phyloP scores from a whole-genome alignment of 1,284 basidiomycete species.

The Pseudozyma thailandica region DNA sequence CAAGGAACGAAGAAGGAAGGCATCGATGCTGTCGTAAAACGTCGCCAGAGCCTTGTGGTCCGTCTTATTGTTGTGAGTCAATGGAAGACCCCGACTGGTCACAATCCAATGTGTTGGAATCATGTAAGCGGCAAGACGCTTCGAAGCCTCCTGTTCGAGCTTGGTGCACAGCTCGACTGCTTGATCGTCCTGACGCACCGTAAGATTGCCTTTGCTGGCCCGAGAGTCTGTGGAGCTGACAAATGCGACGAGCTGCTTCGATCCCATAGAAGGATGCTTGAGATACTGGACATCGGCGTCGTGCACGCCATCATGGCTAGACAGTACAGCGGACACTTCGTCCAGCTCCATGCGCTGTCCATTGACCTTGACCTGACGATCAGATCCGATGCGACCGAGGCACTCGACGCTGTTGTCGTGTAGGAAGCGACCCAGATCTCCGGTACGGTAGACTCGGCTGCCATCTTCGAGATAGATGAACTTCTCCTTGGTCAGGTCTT shows the following conservation, averaged over 20 bases:
- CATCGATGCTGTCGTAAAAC: constrained; percentile 39
- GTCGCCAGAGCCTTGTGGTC: constrained; percentile 50
- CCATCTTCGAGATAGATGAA: constrained; percentile 56
- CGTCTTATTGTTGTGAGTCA: constrained; percentile 66
- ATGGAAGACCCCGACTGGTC: constrained; percentile 43
- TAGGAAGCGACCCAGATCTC: constrained; percentile 64
- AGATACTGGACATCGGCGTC: constrained; percentile 61
- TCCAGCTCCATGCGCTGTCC: constrained; percentile 67
- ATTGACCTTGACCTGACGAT: constrained; percentile 66
- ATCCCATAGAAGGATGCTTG: constrained; percentile 54
- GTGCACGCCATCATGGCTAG: constrained; percentile 28
- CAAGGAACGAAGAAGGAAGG: constrained; percentile 20
- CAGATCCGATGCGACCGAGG: constrained; percentile 59
- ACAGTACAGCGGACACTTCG: constrained; percentile 59
- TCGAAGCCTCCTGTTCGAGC: constrained; percentile 45
- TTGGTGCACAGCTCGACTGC: constrained; percentile 36
- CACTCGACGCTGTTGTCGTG: constrained; percentile 59
- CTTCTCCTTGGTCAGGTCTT: constrained; percentile 55
- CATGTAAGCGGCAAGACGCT: constrained; percentile 61
- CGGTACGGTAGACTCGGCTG: constrained; percentile 63
- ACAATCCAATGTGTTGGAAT: constrained; percentile 58
- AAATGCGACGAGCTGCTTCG: constrained; percentile 63
- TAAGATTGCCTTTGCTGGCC: constrained; percentile 5
- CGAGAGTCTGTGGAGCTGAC: constrained; percentile 19
- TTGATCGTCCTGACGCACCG: constrained; percentile 28